Percentiles rank a stretch among this genome's conserved stretches.
Evolutionary conservation across 345 rosid genomes (phyloP).

Genomic region (Psidium friedrichsthalianum): DNA sequence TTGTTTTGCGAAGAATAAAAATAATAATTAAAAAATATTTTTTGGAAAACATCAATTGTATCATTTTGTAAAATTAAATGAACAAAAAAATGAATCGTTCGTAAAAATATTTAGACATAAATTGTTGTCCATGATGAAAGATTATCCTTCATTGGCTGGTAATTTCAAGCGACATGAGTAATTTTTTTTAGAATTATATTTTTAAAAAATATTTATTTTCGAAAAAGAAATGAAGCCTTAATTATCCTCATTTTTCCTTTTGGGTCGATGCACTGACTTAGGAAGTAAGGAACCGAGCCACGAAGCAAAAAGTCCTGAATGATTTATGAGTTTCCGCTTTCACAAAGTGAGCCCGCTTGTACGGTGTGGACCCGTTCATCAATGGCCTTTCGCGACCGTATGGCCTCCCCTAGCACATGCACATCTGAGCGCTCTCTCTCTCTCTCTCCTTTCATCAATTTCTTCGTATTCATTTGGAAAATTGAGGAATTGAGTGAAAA

Average conservation of each 20-base stretch:
- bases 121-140: background rate
- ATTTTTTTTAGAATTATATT: background rate
- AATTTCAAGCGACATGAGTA: background rate
- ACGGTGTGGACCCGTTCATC: background rate
- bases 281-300: background rate
- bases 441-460: background rate
- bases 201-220: background rate
- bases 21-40: background rate
- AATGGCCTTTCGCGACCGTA: background rate
- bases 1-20: background rate
- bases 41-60: background rate
- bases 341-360: background rate
- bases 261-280: background rate
- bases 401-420: background rate
- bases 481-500: background rate
- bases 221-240: background rate
- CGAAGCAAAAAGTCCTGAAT: background rate
- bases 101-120: no score
- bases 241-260: fast-evolving
- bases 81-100: background rate
- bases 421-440: background rate
- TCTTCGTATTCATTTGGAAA: background rate
- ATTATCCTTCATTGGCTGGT: fast-evolving
- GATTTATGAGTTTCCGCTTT: background rate
- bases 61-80: background rate